Percentiles rank a stretch among this genome's conserved stretches.
phyloP scores from a whole-genome alignment of 345 rosid species.

The Eucalyptus cloeziana region DNA sequence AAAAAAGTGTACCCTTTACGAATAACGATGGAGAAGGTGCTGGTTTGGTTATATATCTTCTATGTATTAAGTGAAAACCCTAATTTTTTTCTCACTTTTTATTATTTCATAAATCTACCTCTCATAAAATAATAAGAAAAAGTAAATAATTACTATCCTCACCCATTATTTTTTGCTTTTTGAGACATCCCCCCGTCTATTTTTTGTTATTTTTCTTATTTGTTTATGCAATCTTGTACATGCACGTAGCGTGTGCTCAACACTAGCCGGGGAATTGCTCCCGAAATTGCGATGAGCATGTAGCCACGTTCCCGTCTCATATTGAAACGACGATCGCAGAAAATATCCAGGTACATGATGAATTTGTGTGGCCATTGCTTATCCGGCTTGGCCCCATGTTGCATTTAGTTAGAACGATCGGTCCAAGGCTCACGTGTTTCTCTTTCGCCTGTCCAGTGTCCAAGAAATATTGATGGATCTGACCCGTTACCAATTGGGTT shows the following conservation, averaged over 20 bases:
- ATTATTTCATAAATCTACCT: not conserved
- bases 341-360: not conserved
- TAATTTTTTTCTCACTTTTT: not conserved
- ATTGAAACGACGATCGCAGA: not conserved
- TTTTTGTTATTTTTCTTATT: not conserved
- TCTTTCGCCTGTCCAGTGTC: not conserved
- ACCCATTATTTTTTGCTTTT: not conserved
- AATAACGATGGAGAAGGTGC: not conserved
- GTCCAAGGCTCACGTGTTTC: not conserved
- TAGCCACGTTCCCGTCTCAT: not conserved
- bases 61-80: not conserved
- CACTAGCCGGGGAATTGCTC: not conserved
- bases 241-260: not conserved
- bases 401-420: not conserved
- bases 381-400: not conserved
- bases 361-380: not conserved
- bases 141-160: not conserved
- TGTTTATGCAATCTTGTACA: not conserved
- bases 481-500: not conserved
- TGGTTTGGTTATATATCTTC: not conserved
- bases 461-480: not conserved
- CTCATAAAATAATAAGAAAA: not conserved
- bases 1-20: not conserved
- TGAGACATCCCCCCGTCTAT: not conserved
- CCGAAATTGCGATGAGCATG: not conserved